phyloP scores from a whole-genome alignment of 2,329 filamentous ascomycete genomes.

The Aspergillus ruber region DNA sequence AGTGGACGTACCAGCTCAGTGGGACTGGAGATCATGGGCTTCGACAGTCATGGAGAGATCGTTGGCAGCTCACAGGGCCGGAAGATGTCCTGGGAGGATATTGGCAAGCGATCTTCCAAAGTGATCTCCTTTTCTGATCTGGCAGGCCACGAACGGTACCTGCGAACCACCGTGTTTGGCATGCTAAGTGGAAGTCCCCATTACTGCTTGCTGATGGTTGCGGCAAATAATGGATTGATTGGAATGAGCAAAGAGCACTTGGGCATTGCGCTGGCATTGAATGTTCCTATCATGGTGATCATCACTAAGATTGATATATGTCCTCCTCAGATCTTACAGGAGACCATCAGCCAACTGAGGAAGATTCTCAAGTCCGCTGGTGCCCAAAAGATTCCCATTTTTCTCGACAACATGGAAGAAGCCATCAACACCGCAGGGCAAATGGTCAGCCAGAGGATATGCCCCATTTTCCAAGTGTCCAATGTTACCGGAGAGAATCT shows the following conservation, averaged over 20 bases:
- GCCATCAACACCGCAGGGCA: constrained; percentile 94
- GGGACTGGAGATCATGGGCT: constrained; percentile 98
- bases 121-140: constrained; percentile 95
- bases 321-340: constrained; percentile 86
- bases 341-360: constrained; percentile 85
- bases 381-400: constrained; percentile 89
- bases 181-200: constrained; percentile 91
- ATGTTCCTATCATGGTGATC: constrained; percentile 96
- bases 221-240: constrained; percentile 92
- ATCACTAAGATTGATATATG: constrained; percentile 99
- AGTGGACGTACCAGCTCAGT: constrained; percentile 92
- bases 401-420: constrained; percentile 85
- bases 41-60: constrained; percentile 78
- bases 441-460: constrained; percentile 91
- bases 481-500: constrained; percentile 93
- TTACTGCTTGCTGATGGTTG: constrained; percentile 97
- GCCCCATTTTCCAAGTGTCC: constrained; percentile 94
- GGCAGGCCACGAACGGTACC: constrained; percentile 89
- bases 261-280: constrained; percentile 86
- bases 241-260: constrained; percentile 99
- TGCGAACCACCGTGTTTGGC: constrained; percentile 94
- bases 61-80: constrained; percentile 77
- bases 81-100: constrained; percentile 93
- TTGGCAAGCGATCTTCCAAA: constrained; percentile 87
- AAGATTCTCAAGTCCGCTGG: constrained; percentile 92